Percentiles rank a stretch among this genome's conserved stretches.
phyloP scores from a whole-genome alignment of 148 eudicot genomes.

The Rhododendron griersonianum region DNA sequence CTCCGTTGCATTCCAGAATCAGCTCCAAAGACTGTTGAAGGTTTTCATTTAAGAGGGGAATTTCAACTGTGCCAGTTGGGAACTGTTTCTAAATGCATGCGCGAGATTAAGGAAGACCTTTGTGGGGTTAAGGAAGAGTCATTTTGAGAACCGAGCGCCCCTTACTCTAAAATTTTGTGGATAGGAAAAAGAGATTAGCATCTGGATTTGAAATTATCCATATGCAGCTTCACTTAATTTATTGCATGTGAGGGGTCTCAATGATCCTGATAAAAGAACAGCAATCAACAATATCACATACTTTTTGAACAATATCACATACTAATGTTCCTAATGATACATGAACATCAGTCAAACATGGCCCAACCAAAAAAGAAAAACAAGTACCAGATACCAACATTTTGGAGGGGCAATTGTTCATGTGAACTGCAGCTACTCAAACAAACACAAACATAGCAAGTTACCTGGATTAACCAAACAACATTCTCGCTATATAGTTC shows the following conservation, averaged over 20 bases:
- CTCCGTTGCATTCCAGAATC: background rate
- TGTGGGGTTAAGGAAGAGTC: background rate
- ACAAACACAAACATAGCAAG: background rate
- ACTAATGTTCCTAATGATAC: background rate
- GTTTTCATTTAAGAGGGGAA: background rate
- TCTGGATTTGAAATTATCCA: background rate
- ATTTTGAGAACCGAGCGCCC: background rate
- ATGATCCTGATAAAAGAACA: background rate
- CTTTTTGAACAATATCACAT: background rate
- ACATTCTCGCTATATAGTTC: slow-evolving; percentile 69
- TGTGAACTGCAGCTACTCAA: slow-evolving; percentile 6
- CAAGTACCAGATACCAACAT: background rate
- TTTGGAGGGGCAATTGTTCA: background rate
- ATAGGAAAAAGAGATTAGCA: background rate
- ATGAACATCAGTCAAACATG: background rate
- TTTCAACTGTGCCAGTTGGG: background rate
- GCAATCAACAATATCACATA: background rate
- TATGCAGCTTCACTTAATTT: background rate
- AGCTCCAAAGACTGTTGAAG: background rate
- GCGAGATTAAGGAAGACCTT: background rate
- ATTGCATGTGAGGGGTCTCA: background rate
- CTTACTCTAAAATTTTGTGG: background rate
- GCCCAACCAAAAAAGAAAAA: background rate
- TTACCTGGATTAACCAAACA: slow-evolving; percentile 84
- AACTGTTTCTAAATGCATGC: background rate